Base-by-base conservation (phyloP, 202 grass and related monocot species). In the Schoenoplectus tabernaemontani region DNA sequence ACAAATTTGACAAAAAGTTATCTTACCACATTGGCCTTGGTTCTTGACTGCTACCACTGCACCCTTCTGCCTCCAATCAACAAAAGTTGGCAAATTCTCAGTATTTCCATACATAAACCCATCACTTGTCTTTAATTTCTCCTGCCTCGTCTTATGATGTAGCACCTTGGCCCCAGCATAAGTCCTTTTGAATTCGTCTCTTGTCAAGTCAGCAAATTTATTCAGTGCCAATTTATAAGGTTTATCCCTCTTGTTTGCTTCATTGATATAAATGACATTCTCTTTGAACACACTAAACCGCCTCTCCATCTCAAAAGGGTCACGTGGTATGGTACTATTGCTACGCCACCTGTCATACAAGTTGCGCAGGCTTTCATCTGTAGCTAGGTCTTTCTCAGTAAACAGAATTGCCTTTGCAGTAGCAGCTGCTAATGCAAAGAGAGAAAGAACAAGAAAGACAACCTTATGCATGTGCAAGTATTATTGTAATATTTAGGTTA, bases 21-120 rank as follows among this genome's bases (percentile, higher is more conserved):
- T 63, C 16, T 76, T 82, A 82, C 78, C 78, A 10, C 83, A 85
- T 79, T 71, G 74, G 51, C 83, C 83, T 85, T 85, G 83, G 62
- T 85, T 79, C 60, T 85, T 85, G 36, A 85, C 38, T 28, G 22
- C 83, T 9, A 76, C 73, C 44, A 85, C 83, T 3, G 83, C 75
- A 24, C 83, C 83, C 23, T 80, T 85, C 76, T 72, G 75, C 30
- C 83, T 64, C 83, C 83, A 85, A 59, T 85, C 83, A 9, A 85
- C 37, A 20, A 76, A 70, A 30, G 19, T 50, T 3, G 83, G 83
- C 38, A 85, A n/a, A 59, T 85, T 77, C 48, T 47, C n/a, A 4
- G 77, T 46, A 33, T 59, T 9, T 36, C 13, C 64, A 36, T 85
- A 57, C 83, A 80, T 80, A 48, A 85, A 80, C 32, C 50, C 23